Evolutionary conservation across 148 eudicot species (phyloP).

Genomic region (Persicaria tinctoria): DNA sequence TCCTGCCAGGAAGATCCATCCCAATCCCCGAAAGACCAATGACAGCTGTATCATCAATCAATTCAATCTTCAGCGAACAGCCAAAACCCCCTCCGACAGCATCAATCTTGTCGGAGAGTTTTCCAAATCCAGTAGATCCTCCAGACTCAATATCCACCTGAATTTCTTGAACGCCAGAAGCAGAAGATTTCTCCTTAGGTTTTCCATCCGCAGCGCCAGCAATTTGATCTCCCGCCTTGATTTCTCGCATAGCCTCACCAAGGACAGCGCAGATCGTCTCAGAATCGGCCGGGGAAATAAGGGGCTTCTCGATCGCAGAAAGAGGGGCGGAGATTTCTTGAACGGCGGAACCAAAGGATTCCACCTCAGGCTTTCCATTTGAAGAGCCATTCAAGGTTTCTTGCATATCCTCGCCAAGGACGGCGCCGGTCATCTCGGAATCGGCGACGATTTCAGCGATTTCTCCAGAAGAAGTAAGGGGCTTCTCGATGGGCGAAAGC

Average conservation of each 20-base stretch:
- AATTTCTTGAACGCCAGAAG: not conserved
- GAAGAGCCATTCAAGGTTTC: too few species aligned
- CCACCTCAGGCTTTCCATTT: too few species aligned
- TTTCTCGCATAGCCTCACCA: not conserved
- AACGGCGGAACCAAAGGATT: too few species aligned
- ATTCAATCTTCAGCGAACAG: constrained; percentile 25
- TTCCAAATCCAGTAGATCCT: not conserved
- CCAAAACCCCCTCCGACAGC: not conserved
- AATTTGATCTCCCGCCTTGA: not conserved
- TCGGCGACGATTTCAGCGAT: too few species aligned
- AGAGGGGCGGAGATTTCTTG: too few species aligned
- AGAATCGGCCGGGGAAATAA: not conserved
- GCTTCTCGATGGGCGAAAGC: too few species aligned
- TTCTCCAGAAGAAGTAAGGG: too few species aligned
- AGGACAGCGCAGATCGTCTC: not conserved
- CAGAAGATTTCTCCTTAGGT: not conserved
- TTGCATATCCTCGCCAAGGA: too few species aligned
- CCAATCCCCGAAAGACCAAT: constrained; percentile 16
- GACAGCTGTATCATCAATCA: constrained; percentile 33
- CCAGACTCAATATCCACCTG: too few species aligned
- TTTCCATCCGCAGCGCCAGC: not conserved
- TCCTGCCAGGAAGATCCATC: not conserved
- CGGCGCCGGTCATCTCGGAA: too few species aligned
- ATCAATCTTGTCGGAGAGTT: not conserved
- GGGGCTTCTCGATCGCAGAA: too few species aligned